A percentile compares a stretch with the other conserved stretches of the same genome.
phyloP scores from a whole-genome alignment of 768 basidiomycete genomes.

The Naganishia friedmannii region DNA sequence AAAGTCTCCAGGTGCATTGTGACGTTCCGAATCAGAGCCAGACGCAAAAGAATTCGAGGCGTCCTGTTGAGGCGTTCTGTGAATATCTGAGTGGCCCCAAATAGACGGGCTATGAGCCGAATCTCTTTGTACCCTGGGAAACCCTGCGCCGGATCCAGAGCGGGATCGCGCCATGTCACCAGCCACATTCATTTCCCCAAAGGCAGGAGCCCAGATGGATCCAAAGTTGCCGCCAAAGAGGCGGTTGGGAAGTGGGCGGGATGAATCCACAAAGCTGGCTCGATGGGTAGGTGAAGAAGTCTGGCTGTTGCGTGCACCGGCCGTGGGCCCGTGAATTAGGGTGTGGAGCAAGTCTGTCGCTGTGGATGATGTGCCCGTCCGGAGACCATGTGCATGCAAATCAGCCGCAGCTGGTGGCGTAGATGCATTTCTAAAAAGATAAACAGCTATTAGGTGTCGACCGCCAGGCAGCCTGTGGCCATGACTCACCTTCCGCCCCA shows the following conservation, averaged over 20 bases:
- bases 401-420: neutral
- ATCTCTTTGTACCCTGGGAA: conserved; percentile 19
- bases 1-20: neutral
- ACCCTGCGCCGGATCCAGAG: conserved; percentile 25
- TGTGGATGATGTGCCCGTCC: neutral
- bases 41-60: conserved; percentile 13
- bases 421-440: neutral
- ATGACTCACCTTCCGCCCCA: conserved; percentile 19
- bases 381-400: neutral
- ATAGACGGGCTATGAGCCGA: conserved; percentile 11
- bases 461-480: too few relatives aligned
- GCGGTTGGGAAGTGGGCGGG: conserved; percentile 16
- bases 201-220: conserved; percentile 26
- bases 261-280: conserved; percentile 8
- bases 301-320: neutral
- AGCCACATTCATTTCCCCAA: conserved; percentile 13
- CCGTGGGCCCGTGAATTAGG: neutral
- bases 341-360: conserved; percentile 3
- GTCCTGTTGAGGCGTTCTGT: conserved; percentile 16
- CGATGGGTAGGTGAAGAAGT: neutral
- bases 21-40: conserved; percentile 1
- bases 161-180: conserved; percentile 14
- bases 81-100: conserved; percentile 8
- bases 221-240: conserved; percentile 20
- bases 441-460: neutral